Evolutionary conservation across 2,329 filamentous ascomycete species (phyloP), one percentile per base, ranked within the genome.

Genomic region (Colletotrichum lindemuthianum): DNA sequence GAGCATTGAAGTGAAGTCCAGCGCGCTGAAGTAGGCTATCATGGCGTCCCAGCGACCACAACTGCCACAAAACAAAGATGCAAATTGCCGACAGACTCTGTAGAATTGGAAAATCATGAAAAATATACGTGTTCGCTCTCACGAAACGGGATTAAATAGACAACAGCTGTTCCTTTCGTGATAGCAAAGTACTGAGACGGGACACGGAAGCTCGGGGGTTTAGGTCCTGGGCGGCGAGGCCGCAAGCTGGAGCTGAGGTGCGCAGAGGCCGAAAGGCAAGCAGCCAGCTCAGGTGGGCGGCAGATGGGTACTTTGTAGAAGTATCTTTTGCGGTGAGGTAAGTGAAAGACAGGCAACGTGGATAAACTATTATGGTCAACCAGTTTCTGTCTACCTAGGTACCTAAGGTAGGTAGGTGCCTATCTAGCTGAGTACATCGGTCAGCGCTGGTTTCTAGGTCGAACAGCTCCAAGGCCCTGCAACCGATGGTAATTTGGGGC

Each of bases 1-100:
- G 57, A 67, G 65, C 65, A 66, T 50, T 52, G 55, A 6, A 40
- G 39, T 24, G 16, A 60, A 39, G 54, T 59, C 15, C 53, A 54
- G 44, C 59, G 37, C 37, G 16, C n/a, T 11, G n/a, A 24, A 36
- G 9, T n/a, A 13, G 41, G 59, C 40, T 16, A 12, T 40, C n/a
- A 32, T 9, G 12, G 32, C 33, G 24, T 33, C 12, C 6, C n/a
- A 32, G 8, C n/a, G 24, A 13, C 48, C 32, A 44, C 53, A 59
- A 49, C 53, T 16, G 34, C 63, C 52, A 59, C 59, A 40, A 63
- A 50, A 32, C 45, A 53, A 34, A 12, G 5, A 40, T 64, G 63
- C 63, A 66, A 36, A 12, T n/a, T 41, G 34, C 50, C 32, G 34
- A 32, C 59, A 15, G 10, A 15, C 4, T n/a, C 10, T 2, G 3